These are phyloP conservation scores for Paramecium sonneborni DNA, from an alignment of 73 alveolate genomes.

Conservation along the genomic window DNA sequence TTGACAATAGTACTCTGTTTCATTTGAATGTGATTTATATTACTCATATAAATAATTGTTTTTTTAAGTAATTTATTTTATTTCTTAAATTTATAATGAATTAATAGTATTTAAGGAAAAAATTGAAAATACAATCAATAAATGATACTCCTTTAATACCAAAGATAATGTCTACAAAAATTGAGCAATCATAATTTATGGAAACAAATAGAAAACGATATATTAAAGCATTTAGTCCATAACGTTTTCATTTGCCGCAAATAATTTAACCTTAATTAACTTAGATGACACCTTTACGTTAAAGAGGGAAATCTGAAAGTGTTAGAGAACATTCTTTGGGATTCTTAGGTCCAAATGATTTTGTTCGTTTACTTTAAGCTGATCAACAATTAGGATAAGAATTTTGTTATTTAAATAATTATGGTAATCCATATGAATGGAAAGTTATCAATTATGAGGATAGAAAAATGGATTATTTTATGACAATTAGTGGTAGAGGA, in stretches of 20 bases:
- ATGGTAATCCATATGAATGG: constrained; percentile 26
- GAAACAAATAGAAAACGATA: constrained; percentile 13
- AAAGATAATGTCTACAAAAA: not conserved
- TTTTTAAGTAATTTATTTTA: not conserved
- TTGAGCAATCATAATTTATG: not conserved
- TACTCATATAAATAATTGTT: not conserved
- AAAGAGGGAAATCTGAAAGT: constrained; percentile 6
- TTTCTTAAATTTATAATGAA: not conserved
- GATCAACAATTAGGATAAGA: not conserved
- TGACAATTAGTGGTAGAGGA: not conserved
- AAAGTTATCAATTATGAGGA: not conserved
- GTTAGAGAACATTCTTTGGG: not conserved
- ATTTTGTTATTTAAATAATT: constrained; percentile 19
- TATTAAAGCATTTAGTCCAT: not conserved
- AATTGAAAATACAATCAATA: not conserved
- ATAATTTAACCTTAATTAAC: not conserved
- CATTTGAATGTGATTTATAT: not conserved
- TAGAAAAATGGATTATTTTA: not conserved
- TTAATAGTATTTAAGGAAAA: not conserved
- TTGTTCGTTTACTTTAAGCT: not conserved
- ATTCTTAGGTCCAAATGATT: constrained; percentile 1
- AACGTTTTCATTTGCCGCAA: not conserved
- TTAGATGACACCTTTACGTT: not conserved
- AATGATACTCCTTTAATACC: not conserved
- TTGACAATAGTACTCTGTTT: not conserved